Conservation (phyloP, 805 yeast genomes). For the Ogataea henricii region DNA sequence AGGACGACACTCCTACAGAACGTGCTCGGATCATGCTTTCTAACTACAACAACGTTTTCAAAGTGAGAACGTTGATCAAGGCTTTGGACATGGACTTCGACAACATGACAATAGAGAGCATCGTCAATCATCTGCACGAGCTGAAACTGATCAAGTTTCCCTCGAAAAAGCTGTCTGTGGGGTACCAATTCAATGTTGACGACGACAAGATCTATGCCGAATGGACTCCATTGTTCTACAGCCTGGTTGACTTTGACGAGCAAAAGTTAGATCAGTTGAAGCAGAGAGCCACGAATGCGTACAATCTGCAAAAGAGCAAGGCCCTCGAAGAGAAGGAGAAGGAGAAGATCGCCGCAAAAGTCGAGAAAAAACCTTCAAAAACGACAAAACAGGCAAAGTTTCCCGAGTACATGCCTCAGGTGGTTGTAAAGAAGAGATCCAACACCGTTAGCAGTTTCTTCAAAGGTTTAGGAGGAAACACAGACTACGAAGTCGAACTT, state of each 20-base stretch:
- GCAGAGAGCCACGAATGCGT: slow-evolving; percentile 5
- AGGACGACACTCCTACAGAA: slow-evolving; percentile 12
- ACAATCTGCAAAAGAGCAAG: not conserved
- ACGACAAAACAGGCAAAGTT: not conserved
- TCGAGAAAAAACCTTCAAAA: not conserved
- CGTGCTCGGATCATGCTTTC: slow-evolving; percentile 12
- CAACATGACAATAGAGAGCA: slow-evolving; percentile 20
- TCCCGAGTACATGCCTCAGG: slow-evolving; percentile 3
- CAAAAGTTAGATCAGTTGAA: not conserved
- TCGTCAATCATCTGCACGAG: slow-evolving; percentile 17
- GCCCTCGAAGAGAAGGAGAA: slow-evolving; percentile 5
- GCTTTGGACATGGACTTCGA: slow-evolving; percentile 12
- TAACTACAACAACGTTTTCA: slow-evolving; percentile 15
- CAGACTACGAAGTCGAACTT: slow-evolving; percentile 1
- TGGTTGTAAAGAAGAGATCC: slow-evolving; percentile 5
- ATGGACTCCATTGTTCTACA: slow-evolving; percentile 20
- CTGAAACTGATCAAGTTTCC: slow-evolving; percentile 22
- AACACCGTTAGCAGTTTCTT: slow-evolving; percentile 4
- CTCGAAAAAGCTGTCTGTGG: slow-evolving; percentile 11
- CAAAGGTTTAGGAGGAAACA: not conserved
- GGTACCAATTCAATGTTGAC: slow-evolving; percentile 21
- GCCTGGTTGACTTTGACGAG: slow-evolving; percentile 12
- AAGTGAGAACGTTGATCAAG: slow-evolving; percentile 12
- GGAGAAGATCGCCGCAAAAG: not conserved
- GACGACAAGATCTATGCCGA: slow-evolving; percentile 17